A percentile compares a stretch with the other conserved stretches of the same genome.
phyloP scores from a whole-genome alignment of 2,329 filamentous ascomycete species.

The Ophiostoma australiae region DNA sequence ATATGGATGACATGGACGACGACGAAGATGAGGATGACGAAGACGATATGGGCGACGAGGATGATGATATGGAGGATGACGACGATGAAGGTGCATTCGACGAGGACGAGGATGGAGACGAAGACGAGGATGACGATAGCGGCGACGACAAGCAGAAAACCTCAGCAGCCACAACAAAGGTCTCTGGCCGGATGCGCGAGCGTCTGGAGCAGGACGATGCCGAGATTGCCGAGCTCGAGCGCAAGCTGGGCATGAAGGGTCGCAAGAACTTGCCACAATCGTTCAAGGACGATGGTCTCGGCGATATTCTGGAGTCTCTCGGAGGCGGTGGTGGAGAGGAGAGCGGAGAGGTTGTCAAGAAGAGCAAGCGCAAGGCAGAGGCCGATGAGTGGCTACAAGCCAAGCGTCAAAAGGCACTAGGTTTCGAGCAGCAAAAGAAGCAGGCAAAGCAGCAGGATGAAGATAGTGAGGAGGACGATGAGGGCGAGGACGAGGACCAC shows the following conservation, averaged over 20 bases:
- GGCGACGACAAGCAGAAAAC: slow-evolving; percentile 30
- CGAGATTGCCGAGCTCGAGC: slow-evolving; percentile 82
- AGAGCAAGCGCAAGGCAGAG: slow-evolving; percentile 56
- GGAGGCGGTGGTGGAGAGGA: slow-evolving; percentile 46
- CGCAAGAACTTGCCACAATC: slow-evolving; percentile 68
- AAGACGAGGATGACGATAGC: slow-evolving; percentile 25
- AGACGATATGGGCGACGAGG: slow-evolving; percentile 28
- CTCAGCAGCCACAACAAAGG: slow-evolving; percentile 23
- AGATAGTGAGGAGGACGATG: slow-evolving; percentile 22
- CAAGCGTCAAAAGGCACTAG: slow-evolving; percentile 49
- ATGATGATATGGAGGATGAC: slow-evolving; percentile 29
- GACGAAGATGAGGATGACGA: slow-evolving; percentile 28
- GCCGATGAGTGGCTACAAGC: slow-evolving; percentile 57
- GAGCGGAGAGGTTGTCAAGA: slow-evolving; percentile 46
- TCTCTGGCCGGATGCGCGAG: slow-evolving; percentile 47
- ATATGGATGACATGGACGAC: slow-evolving; percentile 27
- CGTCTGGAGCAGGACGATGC: slow-evolving; percentile 75
- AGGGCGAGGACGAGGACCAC: slow-evolving; percentile 32
- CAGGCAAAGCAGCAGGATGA: slow-evolving; percentile 32
- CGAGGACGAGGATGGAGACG: slow-evolving; percentile 23
- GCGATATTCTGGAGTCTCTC: slow-evolving; percentile 56
- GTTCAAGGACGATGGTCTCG: slow-evolving; percentile 78
- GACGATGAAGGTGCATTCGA: slow-evolving; percentile 25
- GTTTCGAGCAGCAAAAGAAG: slow-evolving; percentile 30
- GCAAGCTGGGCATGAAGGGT: slow-evolving; percentile 75